Evolutionary conservation across 768 basidiomycete genomes (phyloP), one percentile per base, ranked within the genome.

Genomic region (Lactarius psammicola): DNA sequence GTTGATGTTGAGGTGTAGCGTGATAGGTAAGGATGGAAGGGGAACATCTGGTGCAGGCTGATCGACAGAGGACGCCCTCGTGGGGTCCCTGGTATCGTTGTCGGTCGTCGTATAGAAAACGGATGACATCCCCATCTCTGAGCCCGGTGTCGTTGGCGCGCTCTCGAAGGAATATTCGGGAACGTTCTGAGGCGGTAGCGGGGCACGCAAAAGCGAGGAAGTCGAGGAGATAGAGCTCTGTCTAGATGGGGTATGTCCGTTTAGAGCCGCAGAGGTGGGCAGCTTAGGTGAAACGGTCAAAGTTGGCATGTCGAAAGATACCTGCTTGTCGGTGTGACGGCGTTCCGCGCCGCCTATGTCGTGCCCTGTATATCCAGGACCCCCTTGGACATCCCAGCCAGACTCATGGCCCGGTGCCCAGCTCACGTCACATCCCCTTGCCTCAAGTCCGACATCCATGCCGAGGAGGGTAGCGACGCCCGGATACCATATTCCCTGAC

Each of bases 391-490:
- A 36, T 79, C 76, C 91, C 91, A 94, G 68, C 79, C 78, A 5
- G 71, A 66, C 61, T 83, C 74, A 62, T 74, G 74, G 7, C 80
- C 85, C 11, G 81, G 76, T 7, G 83, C 80, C 91, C 91, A 94
- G 18, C 80, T 75, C 26, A 90, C 80, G 64, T 90, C 87, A 28
- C 86, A 87, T 31, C 85, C 85, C 70, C 86, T 87, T 10, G 84
- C 81, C 66, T 87, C 85, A 15, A 94, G 79, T 13, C 83, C 82
- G 36, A 91, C 81, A 70, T 93, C 91, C 81, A 93, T 78, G 11
- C 90, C 92, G 23, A 94, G 79, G 70, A 91, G 78, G 3, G 89
- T 92, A 3, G 92, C 92, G 5, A 92, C 90, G 2, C 90, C 92
- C 46, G 90, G 87, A 71, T 86, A 92, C 88, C 89, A 93, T 53